A percentile compares a stretch with the other conserved stretches of the same genome.
phyloP scores from a whole-genome alignment of 23 red algal genomes.

The Gracilaria caudata region DNA sequence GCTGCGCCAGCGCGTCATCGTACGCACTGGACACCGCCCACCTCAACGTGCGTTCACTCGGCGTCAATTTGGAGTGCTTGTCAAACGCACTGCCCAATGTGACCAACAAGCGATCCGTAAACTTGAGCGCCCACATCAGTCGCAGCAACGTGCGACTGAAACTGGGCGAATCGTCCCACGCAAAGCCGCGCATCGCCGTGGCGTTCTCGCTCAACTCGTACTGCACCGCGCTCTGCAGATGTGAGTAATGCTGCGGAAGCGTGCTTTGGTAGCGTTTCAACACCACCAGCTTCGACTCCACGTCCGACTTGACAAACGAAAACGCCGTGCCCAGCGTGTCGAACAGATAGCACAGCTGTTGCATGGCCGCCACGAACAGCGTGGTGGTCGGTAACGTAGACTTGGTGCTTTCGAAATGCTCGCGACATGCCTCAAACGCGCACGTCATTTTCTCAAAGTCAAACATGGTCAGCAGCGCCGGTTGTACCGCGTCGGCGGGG shows the following conservation, averaged over 20 bases:
- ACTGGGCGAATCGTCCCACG: neutral
- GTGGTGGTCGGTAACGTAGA: conserved; percentile 37
- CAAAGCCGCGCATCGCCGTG: neutral
- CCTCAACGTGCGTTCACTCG: conserved; percentile 43
- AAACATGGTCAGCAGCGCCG: conserved; percentile 6
- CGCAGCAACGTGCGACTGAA: conserved; percentile 72
- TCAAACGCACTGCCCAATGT: conserved; percentile 44
- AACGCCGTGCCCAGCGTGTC: conserved; percentile 83
- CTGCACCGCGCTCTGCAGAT: conserved; percentile 14
- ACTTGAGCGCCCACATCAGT: conserved; percentile 86
- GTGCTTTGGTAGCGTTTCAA: conserved; percentile 30
- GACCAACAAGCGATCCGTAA: conserved; percentile 70
- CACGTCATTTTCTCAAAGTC: conserved; percentile 76
- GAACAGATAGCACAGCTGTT: conserved; percentile 67
- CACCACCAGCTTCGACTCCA: conserved; percentile 68
- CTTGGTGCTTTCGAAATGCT: neutral
- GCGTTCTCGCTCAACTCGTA: neutral
- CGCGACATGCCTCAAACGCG: conserved; percentile 52
- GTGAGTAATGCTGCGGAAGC: neutral
- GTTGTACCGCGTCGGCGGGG: neutral
- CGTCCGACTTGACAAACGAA: conserved; percentile 82
- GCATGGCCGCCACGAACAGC: conserved; percentile 77
- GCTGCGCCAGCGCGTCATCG: conserved; percentile 75
- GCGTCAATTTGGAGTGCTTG: neutral
- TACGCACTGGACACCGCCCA: conserved; percentile 77